phyloP scores from a whole-genome alignment of 257 asterid genomes.

The Parsonsia alboflavescens region DNA sequence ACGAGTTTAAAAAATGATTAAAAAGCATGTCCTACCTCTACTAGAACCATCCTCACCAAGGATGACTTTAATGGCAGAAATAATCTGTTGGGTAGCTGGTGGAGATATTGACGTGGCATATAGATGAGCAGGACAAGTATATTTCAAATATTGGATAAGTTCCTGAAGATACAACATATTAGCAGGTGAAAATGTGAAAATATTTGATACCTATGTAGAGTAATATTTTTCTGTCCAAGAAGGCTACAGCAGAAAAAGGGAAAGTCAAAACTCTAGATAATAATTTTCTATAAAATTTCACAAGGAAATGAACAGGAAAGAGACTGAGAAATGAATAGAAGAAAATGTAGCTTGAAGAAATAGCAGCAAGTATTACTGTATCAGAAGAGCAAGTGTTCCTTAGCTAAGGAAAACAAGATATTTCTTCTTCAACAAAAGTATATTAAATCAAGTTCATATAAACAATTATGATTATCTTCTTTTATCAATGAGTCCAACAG shows the following conservation, averaged over 20 bases:
- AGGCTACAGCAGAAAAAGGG: not conserved
- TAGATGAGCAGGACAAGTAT: conserved; percentile 90
- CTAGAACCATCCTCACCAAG: conserved; percentile 98
- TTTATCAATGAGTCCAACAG: not conserved
- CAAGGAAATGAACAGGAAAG: not conserved
- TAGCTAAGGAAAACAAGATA: not conserved
- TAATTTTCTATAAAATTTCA: not conserved
- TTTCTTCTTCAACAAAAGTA: not conserved
- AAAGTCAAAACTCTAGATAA: not conserved
- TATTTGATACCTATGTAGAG: not conserved
- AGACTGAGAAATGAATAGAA: not conserved
- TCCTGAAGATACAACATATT: conserved; percentile 46
- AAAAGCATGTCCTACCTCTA: conserved; percentile 50
- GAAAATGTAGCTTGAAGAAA: not conserved
- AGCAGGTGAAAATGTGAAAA: conserved; percentile 1
- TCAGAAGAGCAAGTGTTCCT: not conserved
- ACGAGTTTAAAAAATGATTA: not conserved
- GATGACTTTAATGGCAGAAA: conserved; percentile 80
- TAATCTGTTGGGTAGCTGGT: conserved; percentile 92
- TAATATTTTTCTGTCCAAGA: not conserved
- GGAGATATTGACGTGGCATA: conserved; percentile 97
- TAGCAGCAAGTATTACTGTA: not conserved
- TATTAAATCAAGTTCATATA: not conserved
- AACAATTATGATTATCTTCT: not conserved
- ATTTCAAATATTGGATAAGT: conserved; percentile 76